Percentiles rank a stretch among this genome's conserved stretches.
Conservation (phyloP, 192 early-diverging fungal species). For the Coemansia erecta region DNA sequence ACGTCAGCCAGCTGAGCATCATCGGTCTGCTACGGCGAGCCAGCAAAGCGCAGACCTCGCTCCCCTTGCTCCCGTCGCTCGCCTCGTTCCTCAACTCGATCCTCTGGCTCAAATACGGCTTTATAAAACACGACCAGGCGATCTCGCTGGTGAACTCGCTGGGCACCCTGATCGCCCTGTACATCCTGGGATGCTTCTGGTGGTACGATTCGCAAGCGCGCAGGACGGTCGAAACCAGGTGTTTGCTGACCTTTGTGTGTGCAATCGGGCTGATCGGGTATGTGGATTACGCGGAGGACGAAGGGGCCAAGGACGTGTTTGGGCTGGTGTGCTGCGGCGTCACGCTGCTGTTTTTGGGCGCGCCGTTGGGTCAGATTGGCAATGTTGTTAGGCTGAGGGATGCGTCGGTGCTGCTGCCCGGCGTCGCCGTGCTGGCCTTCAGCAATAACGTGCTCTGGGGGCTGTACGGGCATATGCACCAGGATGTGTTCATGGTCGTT, state of each 20-base stretch:
- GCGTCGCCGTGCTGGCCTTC: conserved; percentile 27
- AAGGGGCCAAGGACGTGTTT: conserved; percentile 10
- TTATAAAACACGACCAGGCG: conserved; percentile 22
- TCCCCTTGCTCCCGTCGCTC: conserved; percentile 31
- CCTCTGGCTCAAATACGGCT: conserved; percentile 47
- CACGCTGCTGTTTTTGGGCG: conserved; percentile 33
- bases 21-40: conserved; percentile 20
- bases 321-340: conserved; percentile 31
- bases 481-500: conserved; percentile 35
- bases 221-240: conserved; percentile 13
- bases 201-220: conserved; percentile 6
- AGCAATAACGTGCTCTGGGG: conserved; percentile 41
- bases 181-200: conserved; percentile 39
- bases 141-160: conserved; percentile 19
- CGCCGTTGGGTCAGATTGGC: conserved; percentile 39
- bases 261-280: conserved; percentile 13
- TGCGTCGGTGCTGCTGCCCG: conserved; percentile 44
- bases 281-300: conserved; percentile 19
- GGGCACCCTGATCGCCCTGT: conserved; percentile 21
- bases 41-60: conserved; percentile 6
- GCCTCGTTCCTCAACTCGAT: conserved; percentile 38
- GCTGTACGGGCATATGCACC: conserved; percentile 25
- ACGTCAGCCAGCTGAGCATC: conserved; percentile 37
- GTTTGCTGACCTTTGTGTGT: conserved; percentile 2
- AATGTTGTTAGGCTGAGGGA: conserved; percentile 18